Evolutionary conservation across 495 filamentous ascomycete genomes (phyloP), one percentile per base, ranked within the genome.

Genomic region (Hypomontagnella monticulosa): DNA sequence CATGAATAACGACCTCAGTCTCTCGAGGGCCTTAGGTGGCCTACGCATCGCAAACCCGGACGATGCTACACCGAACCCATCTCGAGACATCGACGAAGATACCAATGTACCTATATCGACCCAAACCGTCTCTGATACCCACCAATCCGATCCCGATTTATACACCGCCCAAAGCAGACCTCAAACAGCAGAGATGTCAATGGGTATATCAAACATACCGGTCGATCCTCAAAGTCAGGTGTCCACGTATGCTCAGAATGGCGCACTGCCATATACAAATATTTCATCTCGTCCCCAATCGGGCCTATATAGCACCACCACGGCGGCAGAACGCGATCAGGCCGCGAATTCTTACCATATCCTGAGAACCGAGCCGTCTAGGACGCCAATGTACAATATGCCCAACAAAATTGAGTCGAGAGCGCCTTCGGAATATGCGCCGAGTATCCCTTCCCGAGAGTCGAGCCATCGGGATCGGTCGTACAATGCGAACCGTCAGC

Each of bases 1-100:
- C 72, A 97, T 97, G 94, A 91, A 94, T 74, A 91, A 91, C 72
- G 94, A 97, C 77, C 78, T 97, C 67, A 97, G 91, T 75, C 86
- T 99, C 49, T 96, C 95, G 55, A 91, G 93, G 77, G 90, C 92
- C 59, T 83, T 99, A 65, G 96, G 96, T 52, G 96, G 96, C 67
- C 82, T 99, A 75, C 91, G 95, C 67, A 98, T 98, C 72, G 96
- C 96, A 62, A 99, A 99, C 75, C 95, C 96, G 40, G 94, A 97
- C 81, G 88, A 95, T 76, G 84, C 85, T 46, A 87, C 89, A 30
- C 81, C 89, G 38, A 78, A 81, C 62, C 76, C 78, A 40, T 78
- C 86, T n/a, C 78, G 78, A 61, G 80, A 85, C 54, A 44, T 61
- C 16, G 72, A 67, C 47, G 63, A 71, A 49, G 71, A 76, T 41